These are phyloP conservation scores for Eucommia ulmoides DNA, from an alignment of 257 asterid genomes.

Conservation along the genomic window DNA sequence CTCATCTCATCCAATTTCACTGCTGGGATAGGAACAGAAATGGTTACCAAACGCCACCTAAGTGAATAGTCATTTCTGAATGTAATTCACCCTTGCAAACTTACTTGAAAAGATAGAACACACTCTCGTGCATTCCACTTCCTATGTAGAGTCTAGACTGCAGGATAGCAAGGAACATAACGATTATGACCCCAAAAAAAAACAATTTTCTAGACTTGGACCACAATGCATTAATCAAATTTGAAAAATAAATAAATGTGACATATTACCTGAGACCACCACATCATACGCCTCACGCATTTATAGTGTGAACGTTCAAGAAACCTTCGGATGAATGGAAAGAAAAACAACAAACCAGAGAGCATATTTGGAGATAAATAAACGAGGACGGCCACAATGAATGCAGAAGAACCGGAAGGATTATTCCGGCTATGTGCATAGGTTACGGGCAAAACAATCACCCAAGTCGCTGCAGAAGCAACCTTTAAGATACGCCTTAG, in stretches of 20 bases:
- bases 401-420: constrained; percentile 66
- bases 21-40: no score
- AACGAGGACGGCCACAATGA: constrained; percentile 79
- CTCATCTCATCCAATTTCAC: no score
- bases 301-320: constrained; percentile 90
- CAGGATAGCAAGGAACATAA: neutral
- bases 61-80: no score
- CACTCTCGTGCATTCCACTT: constrained; percentile 98
- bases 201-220: neutral
- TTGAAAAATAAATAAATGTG: neutral
- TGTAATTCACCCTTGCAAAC: no score
- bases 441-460: no score
- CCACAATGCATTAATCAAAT: neutral
- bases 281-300: constrained; percentile 95
- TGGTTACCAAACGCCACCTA: no score
- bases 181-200: neutral
- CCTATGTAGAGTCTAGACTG: constrained; percentile 99
- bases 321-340: constrained; percentile 82
- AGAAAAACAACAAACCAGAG: constrained; percentile 66
- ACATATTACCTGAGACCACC: constrained; percentile 94
- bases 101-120: constrained; percentile 93
- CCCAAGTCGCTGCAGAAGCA: no score
- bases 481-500: no score
- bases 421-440: no score
- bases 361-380: constrained; percentile 96